A percentile compares a stretch with the other conserved stretches of the same genome.
phyloP scores from a whole-genome alignment of 1,139 yeast species.

The Candida frijolesensis region DNA sequence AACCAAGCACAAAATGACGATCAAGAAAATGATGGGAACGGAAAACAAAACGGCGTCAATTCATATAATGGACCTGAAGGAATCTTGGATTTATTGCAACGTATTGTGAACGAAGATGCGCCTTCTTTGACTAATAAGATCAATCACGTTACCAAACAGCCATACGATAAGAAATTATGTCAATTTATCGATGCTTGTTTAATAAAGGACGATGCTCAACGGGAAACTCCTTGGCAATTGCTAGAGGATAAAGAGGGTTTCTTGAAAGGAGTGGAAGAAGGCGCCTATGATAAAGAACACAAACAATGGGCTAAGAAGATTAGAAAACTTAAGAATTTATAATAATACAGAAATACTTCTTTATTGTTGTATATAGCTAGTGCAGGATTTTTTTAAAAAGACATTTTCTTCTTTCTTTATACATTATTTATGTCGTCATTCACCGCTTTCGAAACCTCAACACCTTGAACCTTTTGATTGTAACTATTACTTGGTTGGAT shows the following conservation, averaged over 20 bases:
- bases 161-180: constrained; percentile 49
- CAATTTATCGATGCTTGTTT: constrained; percentile 71
- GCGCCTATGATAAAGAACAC: constrained; percentile 45
- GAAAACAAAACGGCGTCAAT: neutral
- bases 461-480: constrained; percentile 59
- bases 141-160: constrained; percentile 27
- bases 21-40: neutral
- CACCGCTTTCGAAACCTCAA: constrained; percentile 29
- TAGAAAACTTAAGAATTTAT: constrained; percentile 22
- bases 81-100: constrained; percentile 82
- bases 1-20: constrained; percentile 15
- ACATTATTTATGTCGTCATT: constrained; percentile 21
- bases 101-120: constrained; percentile 91
- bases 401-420: constrained; percentile 2
- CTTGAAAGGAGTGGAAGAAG: constrained; percentile 43
- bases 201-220: constrained; percentile 59
- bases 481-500: constrained; percentile 77
- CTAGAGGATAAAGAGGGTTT: constrained; percentile 44
- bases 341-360: neutral
- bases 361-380: neutral
- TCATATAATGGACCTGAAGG: constrained; percentile 65
- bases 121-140: constrained; percentile 55
- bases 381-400: neutral
- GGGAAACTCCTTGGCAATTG: constrained; percentile 67
- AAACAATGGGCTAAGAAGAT: constrained; percentile 53